These are phyloP conservation scores for Penicillium egyptiacum DNA, from an alignment of 495 filamentous ascomycete species.

Conservation along the genomic window DNA sequence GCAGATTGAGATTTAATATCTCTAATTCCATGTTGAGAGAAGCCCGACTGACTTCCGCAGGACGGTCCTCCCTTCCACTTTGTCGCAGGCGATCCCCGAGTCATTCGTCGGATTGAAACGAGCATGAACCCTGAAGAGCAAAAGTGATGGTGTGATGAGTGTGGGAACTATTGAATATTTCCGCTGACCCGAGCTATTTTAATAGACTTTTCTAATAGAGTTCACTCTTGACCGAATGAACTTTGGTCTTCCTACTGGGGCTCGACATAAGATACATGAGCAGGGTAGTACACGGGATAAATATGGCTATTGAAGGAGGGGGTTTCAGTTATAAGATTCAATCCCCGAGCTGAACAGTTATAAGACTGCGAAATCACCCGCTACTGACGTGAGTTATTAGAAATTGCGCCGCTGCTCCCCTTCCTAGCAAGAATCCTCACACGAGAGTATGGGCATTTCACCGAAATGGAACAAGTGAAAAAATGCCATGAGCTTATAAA, in stretches of 20 bases:
- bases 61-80: constrained; percentile 59
- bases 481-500: not conserved
- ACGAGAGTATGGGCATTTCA: not conserved
- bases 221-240: not conserved
- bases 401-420: not conserved
- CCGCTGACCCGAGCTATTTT: not conserved
- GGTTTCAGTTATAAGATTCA: no score
- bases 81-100: constrained; percentile 60
- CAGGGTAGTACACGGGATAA: not conserved
- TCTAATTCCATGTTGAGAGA: not conserved
- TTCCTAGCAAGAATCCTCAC: not conserved
- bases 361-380: not conserved
- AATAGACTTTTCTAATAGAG: not conserved
- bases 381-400: not conserved
- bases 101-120: constrained; percentile 42
- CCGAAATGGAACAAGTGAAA: not conserved
- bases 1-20: not conserved
- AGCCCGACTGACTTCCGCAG: constrained; percentile 17
- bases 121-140: constrained; percentile 4
- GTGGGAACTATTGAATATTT: not conserved
- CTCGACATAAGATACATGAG: not conserved
- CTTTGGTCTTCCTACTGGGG: not conserved
- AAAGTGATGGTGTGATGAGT: not conserved
- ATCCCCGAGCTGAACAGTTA: not conserved
- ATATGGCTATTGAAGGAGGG: no score